Conservation (phyloP, 495 filamentous ascomycete genomes). For the Haplographium delicatum region DNA sequence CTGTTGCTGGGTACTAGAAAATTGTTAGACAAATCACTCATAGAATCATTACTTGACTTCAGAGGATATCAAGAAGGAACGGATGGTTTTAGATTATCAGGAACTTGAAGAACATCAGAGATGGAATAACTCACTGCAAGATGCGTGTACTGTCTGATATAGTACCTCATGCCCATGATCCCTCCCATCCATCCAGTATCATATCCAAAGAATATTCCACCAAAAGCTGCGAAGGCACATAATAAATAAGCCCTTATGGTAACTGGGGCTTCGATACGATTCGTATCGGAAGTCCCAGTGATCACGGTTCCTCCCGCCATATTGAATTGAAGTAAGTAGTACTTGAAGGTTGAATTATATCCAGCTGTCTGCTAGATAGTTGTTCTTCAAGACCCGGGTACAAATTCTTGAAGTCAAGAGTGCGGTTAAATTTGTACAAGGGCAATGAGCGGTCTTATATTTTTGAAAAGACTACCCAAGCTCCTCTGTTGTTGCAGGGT, state of each 20-base stretch:
- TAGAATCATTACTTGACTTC: too few species aligned
- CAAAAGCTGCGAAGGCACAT: slow-evolving; percentile 65
- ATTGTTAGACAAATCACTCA: too few species aligned
- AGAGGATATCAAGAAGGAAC: too few species aligned
- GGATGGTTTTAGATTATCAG: background rate
- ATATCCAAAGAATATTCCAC: slow-evolving; percentile 64
- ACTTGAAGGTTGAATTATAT: background rate
- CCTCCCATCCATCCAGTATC: slow-evolving; percentile 62
- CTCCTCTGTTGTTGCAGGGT: background rate
- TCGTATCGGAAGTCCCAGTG: slow-evolving; percentile 33
- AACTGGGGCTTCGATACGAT: slow-evolving; percentile 57
- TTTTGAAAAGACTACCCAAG: background rate
- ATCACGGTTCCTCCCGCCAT: slow-evolving; percentile 19
- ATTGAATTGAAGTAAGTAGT: background rate
- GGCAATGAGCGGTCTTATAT: background rate
- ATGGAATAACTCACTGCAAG: slow-evolving; percentile 1
- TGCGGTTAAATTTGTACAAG: background rate
- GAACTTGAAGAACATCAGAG: background rate
- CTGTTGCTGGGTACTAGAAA: slow-evolving; percentile 9
- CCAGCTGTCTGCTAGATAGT: background rate
- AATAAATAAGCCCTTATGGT: slow-evolving; percentile 62
- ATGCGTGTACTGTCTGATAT: slow-evolving; percentile 53
- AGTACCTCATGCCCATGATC: slow-evolving; percentile 40
- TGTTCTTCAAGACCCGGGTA: background rate
- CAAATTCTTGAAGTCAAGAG: background rate